Conservation (phyloP, 2,329 filamentous ascomycete genomes). For the Drechslera avenae region DNA sequence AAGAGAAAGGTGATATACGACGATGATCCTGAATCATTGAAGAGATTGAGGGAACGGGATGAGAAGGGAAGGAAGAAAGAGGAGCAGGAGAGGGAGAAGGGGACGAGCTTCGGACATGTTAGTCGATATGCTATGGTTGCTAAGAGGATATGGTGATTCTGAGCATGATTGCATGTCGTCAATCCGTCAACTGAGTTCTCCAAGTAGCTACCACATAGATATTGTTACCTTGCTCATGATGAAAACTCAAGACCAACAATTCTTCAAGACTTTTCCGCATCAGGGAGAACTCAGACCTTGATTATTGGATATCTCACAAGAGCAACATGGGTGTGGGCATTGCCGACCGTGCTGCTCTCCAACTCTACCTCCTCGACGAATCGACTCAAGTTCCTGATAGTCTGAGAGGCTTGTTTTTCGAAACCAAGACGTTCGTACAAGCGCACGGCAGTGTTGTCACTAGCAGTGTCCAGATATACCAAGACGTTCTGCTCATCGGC, state of each 20-base stretch:
- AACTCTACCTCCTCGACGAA: neutral
- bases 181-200: neutral
- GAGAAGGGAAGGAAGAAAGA: slow-evolving; percentile 68
- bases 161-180: neutral
- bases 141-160: slow-evolving; percentile 88
- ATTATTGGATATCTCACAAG: neutral
- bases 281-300: neutral
- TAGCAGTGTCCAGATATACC: slow-evolving; percentile 36
- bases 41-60: slow-evolving; percentile 63
- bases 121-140: slow-evolving; percentile 92
- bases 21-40: slow-evolving; percentile 76
- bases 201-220: too few species aligned
- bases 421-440: slow-evolving; percentile 37
- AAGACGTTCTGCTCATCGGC: slow-evolving; percentile 25
- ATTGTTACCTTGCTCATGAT: too few species aligned
- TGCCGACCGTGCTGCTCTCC: neutral
- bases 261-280: too few species aligned
- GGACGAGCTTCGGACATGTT: slow-evolving; percentile 68
- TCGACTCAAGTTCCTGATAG: neutral
- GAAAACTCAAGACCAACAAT: too few species aligned
- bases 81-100: slow-evolving; percentile 55
- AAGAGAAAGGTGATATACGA: slow-evolving; percentile 83
- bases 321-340: neutral
- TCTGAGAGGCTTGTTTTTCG: slow-evolving; percentile 17
- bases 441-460: slow-evolving; percentile 29